phyloP scores from a whole-genome alignment of 352 stramenopile genomes.

The Phytophthora rubi region DNA sequence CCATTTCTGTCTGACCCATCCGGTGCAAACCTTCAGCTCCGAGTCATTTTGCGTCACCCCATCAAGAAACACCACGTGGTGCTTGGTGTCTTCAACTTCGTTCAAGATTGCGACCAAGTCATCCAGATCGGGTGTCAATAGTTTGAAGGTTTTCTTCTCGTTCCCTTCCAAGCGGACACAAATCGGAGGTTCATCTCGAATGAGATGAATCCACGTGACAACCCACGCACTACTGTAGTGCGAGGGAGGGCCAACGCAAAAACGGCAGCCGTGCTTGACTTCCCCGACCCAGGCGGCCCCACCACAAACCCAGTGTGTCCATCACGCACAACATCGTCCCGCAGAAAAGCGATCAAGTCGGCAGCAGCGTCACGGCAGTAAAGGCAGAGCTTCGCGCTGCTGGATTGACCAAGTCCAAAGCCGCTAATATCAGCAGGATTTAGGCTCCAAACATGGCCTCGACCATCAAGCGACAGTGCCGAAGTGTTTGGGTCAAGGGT shows the following conservation, averaged over 20 bases:
- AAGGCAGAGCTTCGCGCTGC: too few species aligned
- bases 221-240: neutral
- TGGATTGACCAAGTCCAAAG: too few species aligned
- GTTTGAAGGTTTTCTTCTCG: slow-evolving; percentile 3
- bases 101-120: neutral
- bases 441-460: too few species aligned
- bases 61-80: slow-evolving; percentile 18
- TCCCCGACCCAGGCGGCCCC: slow-evolving; percentile 11
- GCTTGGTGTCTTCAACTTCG: slow-evolving; percentile 6
- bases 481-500: too few species aligned
- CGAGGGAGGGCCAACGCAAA: slow-evolving; percentile 17
- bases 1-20: slow-evolving; percentile 1
- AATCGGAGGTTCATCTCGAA: neutral
- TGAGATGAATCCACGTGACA: slow-evolving; percentile 15
- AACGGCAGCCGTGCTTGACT: slow-evolving; percentile 9
- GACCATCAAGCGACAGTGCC: too few species aligned
- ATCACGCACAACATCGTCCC: slow-evolving; percentile 8
- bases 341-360: slow-evolving; percentile 7
- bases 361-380: neutral
- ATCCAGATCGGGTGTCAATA: too few species aligned
- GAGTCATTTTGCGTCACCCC: neutral
- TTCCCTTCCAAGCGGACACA: slow-evolving; percentile 19
- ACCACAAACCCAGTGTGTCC: slow-evolving; percentile 5
- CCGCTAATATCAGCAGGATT: too few species aligned
- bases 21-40: neutral